A percentile compares a stretch with the other conserved stretches of the same genome.
phyloP scores from a whole-genome alignment of 2,329 filamentous ascomycete genomes.

The Biscogniauxia mediterranea region DNA sequence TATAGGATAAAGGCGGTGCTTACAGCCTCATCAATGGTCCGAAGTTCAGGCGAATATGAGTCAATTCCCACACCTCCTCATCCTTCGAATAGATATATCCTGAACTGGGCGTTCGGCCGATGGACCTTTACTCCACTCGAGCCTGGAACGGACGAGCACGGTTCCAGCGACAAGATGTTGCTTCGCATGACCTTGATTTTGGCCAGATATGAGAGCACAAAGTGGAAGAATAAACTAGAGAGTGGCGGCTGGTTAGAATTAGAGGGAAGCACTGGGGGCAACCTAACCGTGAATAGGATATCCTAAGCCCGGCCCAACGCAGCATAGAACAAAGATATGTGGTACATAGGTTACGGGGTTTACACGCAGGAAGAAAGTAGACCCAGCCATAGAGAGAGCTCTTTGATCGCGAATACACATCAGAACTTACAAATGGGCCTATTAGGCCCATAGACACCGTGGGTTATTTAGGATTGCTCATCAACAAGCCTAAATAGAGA shows the following conservation, averaged over 20 bases:
- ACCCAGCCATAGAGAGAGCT: too few relatives aligned
- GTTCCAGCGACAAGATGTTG: slow-evolving; percentile 52
- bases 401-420: too few relatives aligned
- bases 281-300: slow-evolving; percentile 52
- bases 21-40: slow-evolving; percentile 44
- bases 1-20: slow-evolving; percentile 86
- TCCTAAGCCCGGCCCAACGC: slow-evolving; percentile 4
- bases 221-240: slow-evolving; percentile 75
- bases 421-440: too few relatives aligned
- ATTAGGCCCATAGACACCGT: too few relatives aligned
- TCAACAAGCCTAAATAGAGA: too few relatives aligned
- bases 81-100: slow-evolving; percentile 64
- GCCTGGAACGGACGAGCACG: slow-evolving; percentile 44
- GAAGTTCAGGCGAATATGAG: slow-evolving; percentile 51
- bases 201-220: slow-evolving; percentile 69
- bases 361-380: too few relatives aligned
- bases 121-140: slow-evolving; percentile 81
- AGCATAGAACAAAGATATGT: too few relatives aligned
- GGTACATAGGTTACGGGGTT: too few relatives aligned
- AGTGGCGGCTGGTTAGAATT: slow-evolving; percentile 52
- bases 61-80: slow-evolving; percentile 31
- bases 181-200: slow-evolving; percentile 75
- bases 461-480: too few relatives aligned
- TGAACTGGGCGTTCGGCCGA: slow-evolving; percentile 97
- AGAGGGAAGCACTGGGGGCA: slow-evolving; percentile 44